These are phyloP conservation scores for Dillenia turbinata DNA, from an alignment of 164 flowering plant genomes.

Conservation along the genomic window DNA sequence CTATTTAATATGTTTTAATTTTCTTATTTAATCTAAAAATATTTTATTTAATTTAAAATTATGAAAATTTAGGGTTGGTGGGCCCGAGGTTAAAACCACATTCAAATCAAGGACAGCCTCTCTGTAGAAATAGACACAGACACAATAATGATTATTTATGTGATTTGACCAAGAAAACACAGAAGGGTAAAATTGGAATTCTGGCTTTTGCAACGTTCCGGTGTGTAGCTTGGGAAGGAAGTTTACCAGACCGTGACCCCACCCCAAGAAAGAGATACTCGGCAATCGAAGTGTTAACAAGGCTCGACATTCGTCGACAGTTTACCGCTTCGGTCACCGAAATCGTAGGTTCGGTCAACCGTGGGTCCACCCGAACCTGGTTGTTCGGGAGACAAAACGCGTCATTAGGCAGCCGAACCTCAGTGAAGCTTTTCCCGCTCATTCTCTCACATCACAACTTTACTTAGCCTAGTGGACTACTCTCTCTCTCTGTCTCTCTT, in stretches of 20 bases:
- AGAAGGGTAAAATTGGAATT: background rate
- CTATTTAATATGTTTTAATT: too few relatives aligned
- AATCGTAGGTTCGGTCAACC: conserved; percentile 9
- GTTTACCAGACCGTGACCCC: background rate
- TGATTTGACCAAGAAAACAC: background rate
- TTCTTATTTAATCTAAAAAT: too few relatives aligned
- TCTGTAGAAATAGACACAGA: too few relatives aligned
- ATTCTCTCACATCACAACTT: background rate
- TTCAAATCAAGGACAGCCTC: background rate
- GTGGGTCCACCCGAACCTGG: background rate
- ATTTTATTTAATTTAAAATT: background rate
- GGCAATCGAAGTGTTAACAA: background rate
- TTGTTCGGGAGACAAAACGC: background rate
- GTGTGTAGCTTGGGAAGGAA: conserved; percentile 10
- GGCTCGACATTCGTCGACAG: too few relatives aligned
- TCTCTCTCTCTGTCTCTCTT: conserved; percentile 1
- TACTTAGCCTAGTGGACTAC: conserved; percentile 1
- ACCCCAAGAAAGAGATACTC: background rate
- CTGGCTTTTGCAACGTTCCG: background rate
- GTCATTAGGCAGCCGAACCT: conserved; percentile 2
- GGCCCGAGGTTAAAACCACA: background rate
- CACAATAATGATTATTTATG: background rate
- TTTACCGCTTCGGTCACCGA: background rate
- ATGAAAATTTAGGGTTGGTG: background rate
- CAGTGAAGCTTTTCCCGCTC: conserved; percentile 10